These are phyloP conservation scores for Barbarea vulgaris DNA, from an alignment of 345 rosid genomes.

Conservation along the genomic window DNA sequence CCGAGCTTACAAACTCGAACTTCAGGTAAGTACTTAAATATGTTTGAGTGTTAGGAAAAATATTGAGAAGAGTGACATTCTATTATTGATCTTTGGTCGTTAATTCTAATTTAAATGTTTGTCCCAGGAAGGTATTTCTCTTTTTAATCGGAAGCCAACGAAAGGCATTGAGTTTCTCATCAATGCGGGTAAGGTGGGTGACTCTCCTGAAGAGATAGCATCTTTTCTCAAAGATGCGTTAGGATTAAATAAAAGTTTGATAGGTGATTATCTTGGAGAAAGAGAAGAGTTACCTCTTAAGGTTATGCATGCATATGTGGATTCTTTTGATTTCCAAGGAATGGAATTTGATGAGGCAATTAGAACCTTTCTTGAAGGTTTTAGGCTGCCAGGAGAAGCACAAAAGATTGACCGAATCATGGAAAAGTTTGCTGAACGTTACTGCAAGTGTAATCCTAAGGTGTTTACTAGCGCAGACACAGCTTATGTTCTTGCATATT, in stretches of 20 bases:
- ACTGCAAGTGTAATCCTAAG: slow-evolving; percentile 78
- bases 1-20: slow-evolving; percentile 85
- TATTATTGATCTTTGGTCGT: slow-evolving; percentile 8
- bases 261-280: slow-evolving; percentile 90
- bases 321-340: slow-evolving; percentile 72
- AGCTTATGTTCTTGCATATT: slow-evolving; percentile 90
- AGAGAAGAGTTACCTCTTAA: slow-evolving; percentile 77
- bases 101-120: slow-evolving; percentile 35
- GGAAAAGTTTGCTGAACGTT: slow-evolving; percentile 95
- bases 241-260: slow-evolving; percentile 74
- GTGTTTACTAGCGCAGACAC: slow-evolving; percentile 91
- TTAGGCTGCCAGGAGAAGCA: slow-evolving; percentile 90
- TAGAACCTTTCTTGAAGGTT: slow-evolving; percentile 82
- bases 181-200: slow-evolving; percentile 62
- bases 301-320: slow-evolving; percentile 95
- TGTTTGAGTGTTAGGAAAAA: slow-evolving; percentile 18
- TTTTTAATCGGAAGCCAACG: slow-evolving; percentile 79
- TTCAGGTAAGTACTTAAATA: slow-evolving; percentile 57
- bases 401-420: slow-evolving; percentile 93
- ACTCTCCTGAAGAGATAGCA: slow-evolving; percentile 81
- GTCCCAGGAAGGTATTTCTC: slow-evolving; percentile 84
- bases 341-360: slow-evolving; percentile 84
- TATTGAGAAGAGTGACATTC: not conserved
- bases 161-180: slow-evolving; percentile 83
- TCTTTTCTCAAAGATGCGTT: slow-evolving; percentile 66